These are phyloP conservation scores for Juglanconis juglandina DNA, from an alignment of 2,329 filamentous ascomycete genomes.

Conservation along the genomic window DNA sequence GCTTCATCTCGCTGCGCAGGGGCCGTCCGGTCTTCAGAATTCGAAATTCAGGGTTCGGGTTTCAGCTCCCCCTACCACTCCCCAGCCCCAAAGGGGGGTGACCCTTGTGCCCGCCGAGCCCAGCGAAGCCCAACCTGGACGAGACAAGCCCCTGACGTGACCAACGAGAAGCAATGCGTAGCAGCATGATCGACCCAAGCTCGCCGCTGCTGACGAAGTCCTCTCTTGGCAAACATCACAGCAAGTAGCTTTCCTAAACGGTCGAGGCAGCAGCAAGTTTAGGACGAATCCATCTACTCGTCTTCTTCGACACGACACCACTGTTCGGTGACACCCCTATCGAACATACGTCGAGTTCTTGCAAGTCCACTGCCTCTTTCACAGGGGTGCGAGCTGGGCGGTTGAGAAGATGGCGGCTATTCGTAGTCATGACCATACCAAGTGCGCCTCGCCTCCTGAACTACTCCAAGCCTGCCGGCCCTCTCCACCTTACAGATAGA, in stretches of 20 bases:
- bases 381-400: not conserved
- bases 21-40: not conserved
- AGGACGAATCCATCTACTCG: not conserved
- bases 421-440: constrained; percentile 30
- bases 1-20: constrained; percentile 10
- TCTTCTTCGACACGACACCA: not conserved
- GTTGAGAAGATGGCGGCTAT: constrained; percentile 29
- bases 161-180: not conserved
- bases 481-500: not conserved
- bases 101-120: not conserved
- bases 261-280: not conserved
- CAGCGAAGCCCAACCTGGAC: not conserved
- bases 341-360: not conserved
- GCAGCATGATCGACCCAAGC: not conserved
- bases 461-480: not conserved
- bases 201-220: not conserved
- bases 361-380: not conserved
- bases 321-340: not conserved
- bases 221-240: not conserved
- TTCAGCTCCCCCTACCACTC: not conserved
- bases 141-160: not conserved
- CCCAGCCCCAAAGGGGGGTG: not conserved
- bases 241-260: not conserved
- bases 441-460: constrained; percentile 21
- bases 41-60: not conserved